A percentile compares a stretch with the other conserved stretches of the same genome.
Evolutionary conservation across 2,329 filamentous ascomycete species (phyloP).

Genomic region (Colletotrichum sp.): DNA sequence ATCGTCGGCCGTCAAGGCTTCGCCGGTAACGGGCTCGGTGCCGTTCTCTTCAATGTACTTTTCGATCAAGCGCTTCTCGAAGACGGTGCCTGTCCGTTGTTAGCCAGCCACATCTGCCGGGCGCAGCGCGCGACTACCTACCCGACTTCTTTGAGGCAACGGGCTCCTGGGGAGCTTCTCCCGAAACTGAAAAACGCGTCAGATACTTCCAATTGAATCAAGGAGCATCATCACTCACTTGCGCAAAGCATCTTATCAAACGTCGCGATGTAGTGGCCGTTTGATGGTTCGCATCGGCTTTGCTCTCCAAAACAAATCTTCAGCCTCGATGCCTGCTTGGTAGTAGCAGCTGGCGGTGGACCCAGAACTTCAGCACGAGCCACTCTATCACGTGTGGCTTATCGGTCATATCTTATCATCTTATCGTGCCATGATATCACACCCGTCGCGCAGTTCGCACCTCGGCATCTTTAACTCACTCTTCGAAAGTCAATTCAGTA

Average conservation of each 20-base stretch:
- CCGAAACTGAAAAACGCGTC: slow-evolving; percentile 72
- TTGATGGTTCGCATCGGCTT: slow-evolving; percentile 9
- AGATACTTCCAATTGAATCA: not conserved
- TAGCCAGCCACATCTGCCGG: not conserved
- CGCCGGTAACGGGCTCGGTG: slow-evolving; percentile 88
- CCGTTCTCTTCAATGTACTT: slow-evolving; percentile 93
- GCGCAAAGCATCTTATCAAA: slow-evolving; percentile 26
- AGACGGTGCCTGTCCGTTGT: slow-evolving; percentile 72
- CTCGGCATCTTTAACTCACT: not conserved
- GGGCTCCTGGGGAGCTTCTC: slow-evolving; percentile 92
- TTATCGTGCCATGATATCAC: slow-evolving; percentile 10
- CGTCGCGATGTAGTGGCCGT: slow-evolving; percentile 6
- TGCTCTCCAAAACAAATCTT: slow-evolving; percentile 22
- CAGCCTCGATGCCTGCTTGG: slow-evolving; percentile 16
- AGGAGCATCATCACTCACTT: slow-evolving; percentile 40
- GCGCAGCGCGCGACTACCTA: slow-evolving; percentile 46
- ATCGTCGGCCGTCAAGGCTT: slow-evolving; percentile 83
- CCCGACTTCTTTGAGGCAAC: slow-evolving; percentile 95
- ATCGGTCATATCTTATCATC: not conserved
- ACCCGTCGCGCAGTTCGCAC: not conserved
- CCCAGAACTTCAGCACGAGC: slow-evolving; percentile 10
- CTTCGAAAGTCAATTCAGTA: not conserved
- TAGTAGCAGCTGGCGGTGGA: slow-evolving; percentile 1
- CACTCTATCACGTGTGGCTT: slow-evolving; percentile 8
- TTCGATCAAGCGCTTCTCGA: slow-evolving; percentile 94